Evolutionary conservation across 805 yeast genomes (phyloP), one percentile per base, ranked within the genome.

Genomic region (Candida railenensis): DNA sequence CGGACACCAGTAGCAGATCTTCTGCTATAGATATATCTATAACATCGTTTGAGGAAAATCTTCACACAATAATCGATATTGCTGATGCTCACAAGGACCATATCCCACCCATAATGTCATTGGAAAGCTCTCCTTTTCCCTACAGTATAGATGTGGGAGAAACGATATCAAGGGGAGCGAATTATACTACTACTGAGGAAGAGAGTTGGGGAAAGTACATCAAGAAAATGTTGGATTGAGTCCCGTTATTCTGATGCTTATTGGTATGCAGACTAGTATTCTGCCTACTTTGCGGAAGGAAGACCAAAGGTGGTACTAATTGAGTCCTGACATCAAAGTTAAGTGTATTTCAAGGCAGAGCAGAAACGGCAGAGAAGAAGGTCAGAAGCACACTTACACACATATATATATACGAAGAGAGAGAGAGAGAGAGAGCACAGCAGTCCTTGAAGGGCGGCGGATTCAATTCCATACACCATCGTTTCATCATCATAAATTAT

Each of bases 31-130:
- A 63, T 54, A 42, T 74, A 58, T 57, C 80, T 0, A 54, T 66
- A 8, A 53, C 54, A 14, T 68, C 73, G 43, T 73, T 73, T 50
- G 73, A 71, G 47, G 48, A 55, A n/a, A 66, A 62, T 44, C 48
- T 87, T 39, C 51, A 69, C 43, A 62, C 69, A 45, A 76, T 85
- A n/a, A 64, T 80, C 32, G 74, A 77, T 14, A 61, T 67, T n/a
- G 80, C 73, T 14, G 86, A 85, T 54, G 55, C 59, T 4, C 73
- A 83, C 55, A 83, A 80, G 55, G 78, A 73, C 41, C 90, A 85
- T 53, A 81, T 88, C 2, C 95, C 96, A 2, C 86, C 88, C 0
- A 84, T 87, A 20, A 78, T 85, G 15, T 77, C 87, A 1, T 67
- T 82, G 14, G 89, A 84, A 2, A 66, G 77, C 22, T 66, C 82